phyloP scores from a whole-genome alignment of 2,329 filamentous ascomycete genomes.

The Fusarium mangiferae region DNA sequence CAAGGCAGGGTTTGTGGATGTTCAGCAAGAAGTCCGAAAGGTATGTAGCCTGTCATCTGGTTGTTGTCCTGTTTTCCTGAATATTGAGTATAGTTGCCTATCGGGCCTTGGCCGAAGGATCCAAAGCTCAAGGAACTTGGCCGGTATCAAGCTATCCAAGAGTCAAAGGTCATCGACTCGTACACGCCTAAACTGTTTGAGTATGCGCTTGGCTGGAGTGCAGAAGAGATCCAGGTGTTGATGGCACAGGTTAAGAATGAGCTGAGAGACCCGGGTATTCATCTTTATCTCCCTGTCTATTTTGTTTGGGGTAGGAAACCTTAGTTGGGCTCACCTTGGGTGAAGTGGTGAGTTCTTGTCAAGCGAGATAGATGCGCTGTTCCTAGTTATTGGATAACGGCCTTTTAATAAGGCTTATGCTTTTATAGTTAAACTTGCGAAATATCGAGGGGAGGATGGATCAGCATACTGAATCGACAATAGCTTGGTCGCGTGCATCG shows the following conservation, averaged over 20 bases:
- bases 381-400: too few relatives aligned
- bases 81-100: not conserved
- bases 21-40: conserved; percentile 6
- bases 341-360: accelerated
- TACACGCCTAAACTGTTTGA: conserved; percentile 32
- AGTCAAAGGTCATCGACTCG: conserved; percentile 19
- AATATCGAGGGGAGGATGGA: too few relatives aligned
- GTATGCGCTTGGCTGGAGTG: conserved; percentile 23
- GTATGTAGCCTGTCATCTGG: not conserved
- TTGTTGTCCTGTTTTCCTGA: not conserved
- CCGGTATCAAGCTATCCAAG: conserved; percentile 15
- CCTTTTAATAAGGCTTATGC: too few relatives aligned
- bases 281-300: conserved; percentile 28
- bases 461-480: too few relatives aligned
- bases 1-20: conserved; percentile 7
- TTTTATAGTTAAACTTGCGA: too few relatives aligned
- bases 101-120: conserved; percentile 19
- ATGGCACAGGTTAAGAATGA: conserved; percentile 34
- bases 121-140: conserved; percentile 23
- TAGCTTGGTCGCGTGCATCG: too few relatives aligned
- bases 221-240: conserved; percentile 18
- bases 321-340: not conserved
- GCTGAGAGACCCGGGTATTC: conserved; percentile 18
- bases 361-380: not conserved
- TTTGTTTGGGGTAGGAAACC: conserved; percentile 26